Evolutionary conservation across 148 eudicot genomes (phyloP).

Genomic region (Cornus florida): DNA sequence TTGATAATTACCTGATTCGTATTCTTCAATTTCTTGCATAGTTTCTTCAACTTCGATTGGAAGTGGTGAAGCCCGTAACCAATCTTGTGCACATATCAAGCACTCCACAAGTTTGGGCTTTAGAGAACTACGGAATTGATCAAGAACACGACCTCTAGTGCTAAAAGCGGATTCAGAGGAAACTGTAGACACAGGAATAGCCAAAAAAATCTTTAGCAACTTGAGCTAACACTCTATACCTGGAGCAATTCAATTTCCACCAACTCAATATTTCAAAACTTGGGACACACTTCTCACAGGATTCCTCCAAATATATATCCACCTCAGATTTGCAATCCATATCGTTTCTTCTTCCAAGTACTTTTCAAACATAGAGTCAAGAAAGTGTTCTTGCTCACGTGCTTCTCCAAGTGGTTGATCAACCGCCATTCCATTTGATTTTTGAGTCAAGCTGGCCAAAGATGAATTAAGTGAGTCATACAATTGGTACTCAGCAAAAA

Average conservation of each 20-base stretch:
- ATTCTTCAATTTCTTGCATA: too few relatives aligned
- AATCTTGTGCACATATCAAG: slow-evolving; percentile 8
- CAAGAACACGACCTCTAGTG: not conserved
- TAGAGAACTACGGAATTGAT: not conserved
- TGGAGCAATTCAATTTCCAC: slow-evolving; percentile 9
- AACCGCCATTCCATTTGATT: not conserved
- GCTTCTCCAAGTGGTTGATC: not conserved
- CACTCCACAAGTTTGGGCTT: not conserved
- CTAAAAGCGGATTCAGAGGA: not conserved
- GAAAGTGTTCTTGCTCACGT: not conserved
- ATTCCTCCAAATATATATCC: not conserved
- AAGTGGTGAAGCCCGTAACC: not conserved
- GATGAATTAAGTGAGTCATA: not conserved
- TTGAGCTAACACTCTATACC: slow-evolving; percentile 5
- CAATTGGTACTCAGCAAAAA: not conserved
- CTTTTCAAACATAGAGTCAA: not conserved
- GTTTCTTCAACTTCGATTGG: too few relatives aligned
- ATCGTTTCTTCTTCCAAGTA: not conserved
- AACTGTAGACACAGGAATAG: not conserved
- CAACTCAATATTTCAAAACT: not conserved
- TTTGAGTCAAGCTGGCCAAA: not conserved
- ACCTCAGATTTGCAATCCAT: not conserved
- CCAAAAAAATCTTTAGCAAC: slow-evolving; percentile 4
- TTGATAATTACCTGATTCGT: too few relatives aligned
- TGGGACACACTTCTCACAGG: not conserved